These are phyloP conservation scores for Hypomyces rosellus DNA, from an alignment of 2,329 filamentous ascomycete genomes.

Conservation along the genomic window DNA sequence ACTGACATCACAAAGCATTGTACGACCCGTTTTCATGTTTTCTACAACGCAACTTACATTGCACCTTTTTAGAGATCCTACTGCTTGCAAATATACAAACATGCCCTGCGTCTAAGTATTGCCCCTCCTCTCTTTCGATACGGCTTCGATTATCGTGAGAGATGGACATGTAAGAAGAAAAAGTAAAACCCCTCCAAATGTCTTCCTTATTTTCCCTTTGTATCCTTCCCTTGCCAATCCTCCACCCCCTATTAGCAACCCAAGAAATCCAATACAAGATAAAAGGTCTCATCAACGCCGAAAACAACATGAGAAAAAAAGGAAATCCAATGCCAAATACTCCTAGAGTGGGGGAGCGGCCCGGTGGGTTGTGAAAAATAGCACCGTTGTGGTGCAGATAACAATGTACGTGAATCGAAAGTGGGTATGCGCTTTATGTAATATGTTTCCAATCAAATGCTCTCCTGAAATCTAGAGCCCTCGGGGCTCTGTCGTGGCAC, in stretches of 20 bases:
- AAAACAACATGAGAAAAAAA: not conserved
- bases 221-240: not conserved
- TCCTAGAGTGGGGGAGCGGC: conserved; percentile 8
- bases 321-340: not conserved
- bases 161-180: not conserved
- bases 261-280: not conserved
- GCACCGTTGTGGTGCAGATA: not conserved
- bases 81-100: not conserved
- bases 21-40: no score
- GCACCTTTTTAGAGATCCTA: not conserved
- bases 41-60: no score
- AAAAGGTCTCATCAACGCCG: not conserved
- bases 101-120: not conserved
- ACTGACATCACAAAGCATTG: no score
- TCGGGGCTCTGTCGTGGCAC: conserved; percentile 28
- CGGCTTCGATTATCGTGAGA: not conserved
- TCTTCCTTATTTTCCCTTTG: no score
- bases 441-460: conserved; percentile 24
- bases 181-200: not conserved
- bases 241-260: not conserved
- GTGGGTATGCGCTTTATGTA: conserved; percentile 4
- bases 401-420: not conserved
- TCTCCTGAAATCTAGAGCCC: conserved; percentile 36
- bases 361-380: conserved; percentile 3
- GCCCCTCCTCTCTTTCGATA: not conserved